phyloP scores from a whole-genome alignment of 208 protist genomes.

The Trypanosoma avium region DNA sequence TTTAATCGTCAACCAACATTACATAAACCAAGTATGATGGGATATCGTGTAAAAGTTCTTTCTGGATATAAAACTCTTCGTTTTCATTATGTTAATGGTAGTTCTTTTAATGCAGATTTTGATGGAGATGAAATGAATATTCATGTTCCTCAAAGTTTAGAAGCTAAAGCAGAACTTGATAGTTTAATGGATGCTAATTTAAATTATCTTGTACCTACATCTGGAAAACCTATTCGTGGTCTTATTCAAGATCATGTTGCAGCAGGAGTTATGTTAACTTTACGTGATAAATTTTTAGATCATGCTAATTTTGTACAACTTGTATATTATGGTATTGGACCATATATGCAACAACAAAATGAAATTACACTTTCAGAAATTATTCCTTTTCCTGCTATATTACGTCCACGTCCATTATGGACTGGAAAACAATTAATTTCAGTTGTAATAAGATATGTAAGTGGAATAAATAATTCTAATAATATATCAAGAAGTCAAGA shows the following conservation, averaged over 20 bases:
- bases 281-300: conserved; percentile 96
- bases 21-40: conserved; percentile 99
- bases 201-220: conserved; percentile 96
- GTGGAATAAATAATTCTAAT: conserved; percentile 31
- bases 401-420: conserved; percentile 95
- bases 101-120: conserved; percentile 99
- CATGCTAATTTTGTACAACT: conserved; percentile 92
- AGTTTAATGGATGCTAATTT: conserved; percentile 94
- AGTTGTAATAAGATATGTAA: conserved; percentile 81
- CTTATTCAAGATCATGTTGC: conserved; percentile 99
- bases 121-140: conserved; percentile 99
- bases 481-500: conserved; percentile 1
- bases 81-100: conserved; percentile 99
- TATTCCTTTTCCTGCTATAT: conserved; percentile 93
- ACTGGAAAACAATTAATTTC: conserved; percentile 98
- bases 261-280: conserved; percentile 96
- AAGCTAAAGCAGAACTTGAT: conserved; percentile 94
- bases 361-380: conserved; percentile 55
- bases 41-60: conserved; percentile 93
- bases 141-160: conserved; percentile 97
- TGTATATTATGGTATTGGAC: conserved; percentile 87
- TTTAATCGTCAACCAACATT: conserved; percentile 99
- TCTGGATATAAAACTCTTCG: conserved; percentile 95
- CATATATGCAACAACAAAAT: conserved; percentile 69
- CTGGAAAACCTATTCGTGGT: conserved; percentile 98